Percentiles rank a stretch among this genome's conserved stretches.
phyloP scores from a whole-genome alignment of 1,284 basidiomycete genomes.

The Moesziomyces sp. region DNA sequence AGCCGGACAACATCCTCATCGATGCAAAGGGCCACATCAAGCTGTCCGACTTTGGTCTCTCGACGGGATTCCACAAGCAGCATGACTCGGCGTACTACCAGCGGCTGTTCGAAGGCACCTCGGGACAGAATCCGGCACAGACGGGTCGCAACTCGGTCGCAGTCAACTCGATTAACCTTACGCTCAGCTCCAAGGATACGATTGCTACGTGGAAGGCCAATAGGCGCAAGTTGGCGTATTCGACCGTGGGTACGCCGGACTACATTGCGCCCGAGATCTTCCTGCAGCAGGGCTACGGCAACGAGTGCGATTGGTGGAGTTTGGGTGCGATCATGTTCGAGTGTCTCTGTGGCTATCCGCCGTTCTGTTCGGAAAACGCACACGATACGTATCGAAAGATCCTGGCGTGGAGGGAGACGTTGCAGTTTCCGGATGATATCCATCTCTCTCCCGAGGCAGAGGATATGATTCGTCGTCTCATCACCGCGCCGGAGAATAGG shows the following conservation, averaged over 20 bases:
- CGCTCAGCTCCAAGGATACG: conserved; percentile 64
- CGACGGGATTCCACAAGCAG: conserved; percentile 93
- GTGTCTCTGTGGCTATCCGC: conserved; percentile 93
- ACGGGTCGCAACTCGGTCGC: conserved; percentile 65
- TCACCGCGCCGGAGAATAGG: conserved; percentile 84
- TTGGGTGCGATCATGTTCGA: conserved; percentile 95
- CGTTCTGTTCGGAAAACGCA: conserved; percentile 97
- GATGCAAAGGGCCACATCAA: conserved; percentile 92
- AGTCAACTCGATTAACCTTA: conserved; percentile 67
- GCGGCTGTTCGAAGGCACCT: conserved; percentile 78
- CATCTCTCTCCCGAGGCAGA: conserved; percentile 92
- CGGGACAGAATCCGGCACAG: conserved; percentile 47
- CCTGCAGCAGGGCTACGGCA: conserved; percentile 94
- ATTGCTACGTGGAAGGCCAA: conserved; percentile 96
- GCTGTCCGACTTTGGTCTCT: conserved; percentile 93
- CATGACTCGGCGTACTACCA: conserved; percentile 96
- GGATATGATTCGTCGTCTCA: conserved; percentile 85
- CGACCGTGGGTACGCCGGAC: conserved; percentile 97
- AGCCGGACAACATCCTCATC: conserved; percentile 97
- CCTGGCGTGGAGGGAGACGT: conserved; percentile 90
- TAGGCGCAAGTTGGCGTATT: conserved; percentile 94
- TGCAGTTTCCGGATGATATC: conserved; percentile 92
- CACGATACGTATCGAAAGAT: conserved; percentile 99
- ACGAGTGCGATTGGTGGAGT: conserved; percentile 97
- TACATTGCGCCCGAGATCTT: conserved; percentile 99